Evolutionary conservation across 305 asterid species (phyloP).

Genomic region (Petunia hybrid): DNA sequence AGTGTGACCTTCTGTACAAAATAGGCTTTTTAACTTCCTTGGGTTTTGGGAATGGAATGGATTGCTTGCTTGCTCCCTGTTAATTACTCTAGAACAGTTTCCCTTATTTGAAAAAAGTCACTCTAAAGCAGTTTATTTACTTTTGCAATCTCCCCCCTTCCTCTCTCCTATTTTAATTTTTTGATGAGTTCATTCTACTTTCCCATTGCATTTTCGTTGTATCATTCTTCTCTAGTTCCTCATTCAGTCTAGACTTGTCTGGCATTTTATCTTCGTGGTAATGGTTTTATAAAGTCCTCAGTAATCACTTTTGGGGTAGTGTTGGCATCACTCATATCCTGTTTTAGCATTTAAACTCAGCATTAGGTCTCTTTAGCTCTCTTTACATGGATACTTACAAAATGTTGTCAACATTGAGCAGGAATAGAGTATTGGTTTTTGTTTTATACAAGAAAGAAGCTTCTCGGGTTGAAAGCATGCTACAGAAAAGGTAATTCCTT

Average conservation of each 20-base stretch:
- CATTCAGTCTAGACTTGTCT: neutral
- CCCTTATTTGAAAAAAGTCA: neutral
- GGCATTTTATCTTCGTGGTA: neutral
- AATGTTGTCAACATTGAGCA: slow-evolving; percentile 48
- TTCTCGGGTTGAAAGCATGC: slow-evolving; percentile 95
- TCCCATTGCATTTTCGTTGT: neutral
- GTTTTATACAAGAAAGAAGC: slow-evolving; percentile 99
- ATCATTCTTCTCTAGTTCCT: slow-evolving; percentile 13
- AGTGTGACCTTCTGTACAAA: neutral
- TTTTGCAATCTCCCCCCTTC: neutral
- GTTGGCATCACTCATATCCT: neutral
- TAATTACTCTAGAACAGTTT: neutral
- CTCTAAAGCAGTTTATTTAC: neutral
- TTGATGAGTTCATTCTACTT: neutral
- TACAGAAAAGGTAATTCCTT: slow-evolving; percentile 64
- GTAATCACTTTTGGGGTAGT: neutral
- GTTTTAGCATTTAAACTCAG: neutral
- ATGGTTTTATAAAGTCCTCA: neutral
- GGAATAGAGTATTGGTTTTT: slow-evolving; percentile 95
- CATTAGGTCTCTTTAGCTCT: neutral
- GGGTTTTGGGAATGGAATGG: slow-evolving; percentile 17
- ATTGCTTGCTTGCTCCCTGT: slow-evolving; percentile 12
- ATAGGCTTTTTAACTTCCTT: neutral
- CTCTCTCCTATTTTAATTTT: neutral
- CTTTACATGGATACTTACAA: slow-evolving; percentile 38